A percentile compares a stretch with the other conserved stretches of the same genome.
These are phyloP conservation scores for Eimeria sp. DNA, from an alignment of 169 alveolate species.

Conservation along the genomic window DNA sequence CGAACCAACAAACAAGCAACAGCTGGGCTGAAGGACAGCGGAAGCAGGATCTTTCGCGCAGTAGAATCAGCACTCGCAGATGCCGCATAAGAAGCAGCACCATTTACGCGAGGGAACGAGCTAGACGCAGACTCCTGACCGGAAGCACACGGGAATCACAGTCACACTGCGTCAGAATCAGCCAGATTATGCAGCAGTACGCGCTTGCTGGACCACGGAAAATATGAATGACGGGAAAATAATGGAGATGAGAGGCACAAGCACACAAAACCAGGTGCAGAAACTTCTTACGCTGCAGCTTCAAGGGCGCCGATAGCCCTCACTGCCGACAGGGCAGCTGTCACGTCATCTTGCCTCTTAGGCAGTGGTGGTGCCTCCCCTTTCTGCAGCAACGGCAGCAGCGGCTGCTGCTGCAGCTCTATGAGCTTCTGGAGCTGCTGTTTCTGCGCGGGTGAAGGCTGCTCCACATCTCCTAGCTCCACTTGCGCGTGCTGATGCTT, in stretches of 20 bases:
- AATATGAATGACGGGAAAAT: neutral
- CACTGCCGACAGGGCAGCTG: neutral
- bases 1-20: neutral
- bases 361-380: neutral
- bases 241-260: neutral
- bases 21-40: neutral
- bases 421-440: neutral
- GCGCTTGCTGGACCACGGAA: neutral
- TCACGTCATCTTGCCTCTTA: neutral
- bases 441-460: neutral
- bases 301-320: slow-evolving; percentile 59
- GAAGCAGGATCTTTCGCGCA: neutral
- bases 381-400: slow-evolving; percentile 12
- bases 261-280: neutral
- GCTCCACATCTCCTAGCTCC: neutral
- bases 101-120: neutral
- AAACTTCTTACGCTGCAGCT: slow-evolving; percentile 64
- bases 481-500: neutral
- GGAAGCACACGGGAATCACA: neutral
- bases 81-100: slow-evolving; percentile 1
- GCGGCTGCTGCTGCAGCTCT: slow-evolving; percentile 14
- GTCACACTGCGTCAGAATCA: neutral
- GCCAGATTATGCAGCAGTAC: neutral
- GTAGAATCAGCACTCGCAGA: neutral
- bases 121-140: neutral